phyloP scores from a whole-genome alignment of 2,329 filamentous ascomycete species.

The Fusarium paranaense region DNA sequence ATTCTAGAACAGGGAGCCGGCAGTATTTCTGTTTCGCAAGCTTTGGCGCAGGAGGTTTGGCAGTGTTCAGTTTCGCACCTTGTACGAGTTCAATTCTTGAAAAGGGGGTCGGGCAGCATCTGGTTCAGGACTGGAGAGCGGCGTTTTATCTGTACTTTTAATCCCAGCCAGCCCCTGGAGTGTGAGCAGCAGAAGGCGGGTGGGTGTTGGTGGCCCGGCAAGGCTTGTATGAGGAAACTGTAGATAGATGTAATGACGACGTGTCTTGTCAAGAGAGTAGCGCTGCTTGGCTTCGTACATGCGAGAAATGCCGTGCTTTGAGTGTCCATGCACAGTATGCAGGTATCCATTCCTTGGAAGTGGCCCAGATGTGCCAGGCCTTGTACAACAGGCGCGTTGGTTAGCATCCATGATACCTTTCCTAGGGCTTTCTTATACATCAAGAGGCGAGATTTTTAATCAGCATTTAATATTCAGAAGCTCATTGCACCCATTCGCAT shows the following conservation, averaged over 20 bases:
- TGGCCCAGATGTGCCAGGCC: not conserved
- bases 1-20: conserved; percentile 53
- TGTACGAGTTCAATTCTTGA: conserved; percentile 2
- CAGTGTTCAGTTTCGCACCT: conserved; percentile 12
- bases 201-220: not conserved
- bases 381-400: not conserved
- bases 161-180: conserved; percentile 6
- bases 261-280: not conserved
- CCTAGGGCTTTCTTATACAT: not conserved
- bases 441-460: not conserved
- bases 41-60: conserved; percentile 17
- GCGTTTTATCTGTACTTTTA: conserved; percentile 10
- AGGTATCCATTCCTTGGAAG: not conserved
- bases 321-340: not conserved
- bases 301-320: not conserved
- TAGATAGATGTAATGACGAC: conserved; percentile 22
- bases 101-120: conserved; percentile 1
- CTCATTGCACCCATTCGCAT: not conserved
- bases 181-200: conserved; percentile 4
- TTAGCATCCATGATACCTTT: not conserved
- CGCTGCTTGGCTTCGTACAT: not conserved
- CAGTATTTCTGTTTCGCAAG: not conserved
- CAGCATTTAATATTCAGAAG: not conserved
- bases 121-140: conserved; percentile 8
- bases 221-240: conserved; percentile 8